Base-by-base conservation (phyloP, 371 early-diverging fungal species). In the Saksenaea vasiformis region DNA sequence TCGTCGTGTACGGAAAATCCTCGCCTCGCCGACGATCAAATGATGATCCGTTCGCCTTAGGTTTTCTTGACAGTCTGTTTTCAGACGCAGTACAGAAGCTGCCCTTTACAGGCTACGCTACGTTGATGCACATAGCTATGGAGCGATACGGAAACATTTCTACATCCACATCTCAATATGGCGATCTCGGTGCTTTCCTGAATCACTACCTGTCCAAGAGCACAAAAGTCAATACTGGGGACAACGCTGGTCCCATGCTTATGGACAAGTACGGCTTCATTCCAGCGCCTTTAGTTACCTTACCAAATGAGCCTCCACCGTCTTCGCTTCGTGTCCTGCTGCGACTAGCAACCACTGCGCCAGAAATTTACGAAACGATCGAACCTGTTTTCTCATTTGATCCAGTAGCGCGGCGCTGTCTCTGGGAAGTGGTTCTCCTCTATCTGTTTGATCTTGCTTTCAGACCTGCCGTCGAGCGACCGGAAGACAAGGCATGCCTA, bases 91-190 rank as follows among this genome's bases (percentile, higher is more conserved):
- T 68, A 22, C 71, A 70, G 51, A 38, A 55, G 14, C 43, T 74
- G 5, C 60, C 74, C 0, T 74, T 74, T 58, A 65, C 67, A 34
- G 74, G 74, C 0, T 74, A 63, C 64, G 71, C 66, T 13, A 57
- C 58, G 4, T 11, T 74, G 1, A 62, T 71, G 11, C 54, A 68
- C 15, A 24, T 31, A 27, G 68, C 44, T 0, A 51, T 31, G 5
- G 28, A 54, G n/a, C 15, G 24, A 5, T 64, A 67, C 17, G 57
- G 44, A 1, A 34, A 60, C 15, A 57, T 68, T 8, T 5, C 8
- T 22, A 31, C 34, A 11, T 51, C 19, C 11, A 39, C 2, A 31
- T n/a, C 38, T 56, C 51, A 55, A 10, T n/a, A 14, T n/a, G 47
- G 51, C 7, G 58, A 64, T 17, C 51, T 57, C 27, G 38, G 17